Conservation (phyloP, 2,329 filamentous ascomycete genomes). For the Cryoendolithus antarcticus region DNA sequence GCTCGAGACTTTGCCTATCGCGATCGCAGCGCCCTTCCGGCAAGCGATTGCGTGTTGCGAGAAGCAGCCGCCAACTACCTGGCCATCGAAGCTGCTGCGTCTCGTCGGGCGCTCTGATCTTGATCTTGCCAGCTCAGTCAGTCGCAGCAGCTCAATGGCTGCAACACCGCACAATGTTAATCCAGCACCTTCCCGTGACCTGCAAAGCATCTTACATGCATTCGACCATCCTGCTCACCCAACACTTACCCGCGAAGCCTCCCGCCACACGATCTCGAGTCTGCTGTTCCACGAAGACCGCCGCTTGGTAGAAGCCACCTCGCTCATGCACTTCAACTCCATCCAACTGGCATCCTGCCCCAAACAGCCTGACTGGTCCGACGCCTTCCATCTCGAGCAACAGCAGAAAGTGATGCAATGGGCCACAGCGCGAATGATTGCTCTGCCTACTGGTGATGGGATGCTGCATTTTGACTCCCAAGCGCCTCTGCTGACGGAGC, state of each 20-base stretch:
- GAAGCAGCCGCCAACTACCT: constrained; percentile 63
- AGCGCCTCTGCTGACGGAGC: constrained; percentile 81
- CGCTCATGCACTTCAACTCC: constrained; percentile 73
- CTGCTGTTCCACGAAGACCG: constrained; percentile 86
- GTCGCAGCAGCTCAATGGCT: constrained; percentile 43
- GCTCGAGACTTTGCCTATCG: constrained; percentile 75
- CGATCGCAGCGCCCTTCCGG: constrained; percentile 65
- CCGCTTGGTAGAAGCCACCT: constrained; percentile 73
- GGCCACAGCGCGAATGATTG: constrained; percentile 75
- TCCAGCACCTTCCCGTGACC: constrained; percentile 43
- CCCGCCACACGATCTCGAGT: constrained; percentile 64
- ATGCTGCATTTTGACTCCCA: constrained; percentile 81
- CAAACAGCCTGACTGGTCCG: constrained; percentile 64
- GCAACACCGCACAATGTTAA: background rate
- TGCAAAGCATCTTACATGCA: constrained; percentile 62
- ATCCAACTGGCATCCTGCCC: constrained; percentile 67
- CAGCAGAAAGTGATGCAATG: constrained; percentile 84
- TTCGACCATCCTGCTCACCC: constrained; percentile 52
- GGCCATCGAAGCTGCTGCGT: constrained; percentile 58
- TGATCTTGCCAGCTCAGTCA: constrained; percentile 30
- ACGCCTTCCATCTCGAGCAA: constrained; percentile 77
- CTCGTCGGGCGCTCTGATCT: constrained; percentile 76
- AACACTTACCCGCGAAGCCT: constrained; percentile 70
- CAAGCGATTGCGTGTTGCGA: constrained; percentile 80
- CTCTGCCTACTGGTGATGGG: constrained; percentile 74